phyloP scores from a whole-genome alignment of 306 rosid genomes.

The Luffa acutangula region DNA sequence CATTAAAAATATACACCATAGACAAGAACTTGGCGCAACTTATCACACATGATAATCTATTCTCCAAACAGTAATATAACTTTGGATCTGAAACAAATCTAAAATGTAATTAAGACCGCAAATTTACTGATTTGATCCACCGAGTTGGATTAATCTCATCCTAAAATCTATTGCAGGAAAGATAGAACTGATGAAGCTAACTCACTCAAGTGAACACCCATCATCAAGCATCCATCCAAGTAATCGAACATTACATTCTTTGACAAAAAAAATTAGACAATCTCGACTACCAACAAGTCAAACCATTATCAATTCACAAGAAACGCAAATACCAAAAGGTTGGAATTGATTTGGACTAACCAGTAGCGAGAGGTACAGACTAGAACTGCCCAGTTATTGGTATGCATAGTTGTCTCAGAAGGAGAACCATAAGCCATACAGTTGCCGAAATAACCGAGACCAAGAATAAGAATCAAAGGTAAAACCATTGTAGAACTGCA shows the following conservation, averaged over 20 bases:
- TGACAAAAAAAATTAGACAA: not conserved
- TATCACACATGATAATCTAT: not conserved
- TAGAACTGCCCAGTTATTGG: slow-evolving; percentile 89
- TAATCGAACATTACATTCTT: not conserved
- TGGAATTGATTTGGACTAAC: slow-evolving; percentile 14
- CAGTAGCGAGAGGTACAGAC: slow-evolving; percentile 96
- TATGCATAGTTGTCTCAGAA: slow-evolving; percentile 57
- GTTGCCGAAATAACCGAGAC: slow-evolving; percentile 18
- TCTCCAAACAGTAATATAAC: not conserved
- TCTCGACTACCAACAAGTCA: not conserved
- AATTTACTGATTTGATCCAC: not conserved
- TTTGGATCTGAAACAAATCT: not conserved
- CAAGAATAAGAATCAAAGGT: slow-evolving; percentile 24
- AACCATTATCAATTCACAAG: not conserved
- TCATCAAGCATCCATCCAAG: not conserved
- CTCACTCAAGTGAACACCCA: not conserved
- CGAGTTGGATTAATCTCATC: not conserved
- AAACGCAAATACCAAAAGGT: not conserved
- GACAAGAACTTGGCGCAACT: not conserved
- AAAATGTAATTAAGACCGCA: not conserved
- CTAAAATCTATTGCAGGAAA: not conserved
- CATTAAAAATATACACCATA: not conserved
- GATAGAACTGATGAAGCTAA: not conserved
- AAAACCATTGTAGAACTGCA: slow-evolving; percentile 13
- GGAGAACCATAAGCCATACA: slow-evolving; percentile 31